A percentile compares a stretch with the other conserved stretches of the same genome.
phyloP scores from a whole-genome alignment of 345 rosid species.

The thale cress (Arabidopsis thaliana) region DNA sequence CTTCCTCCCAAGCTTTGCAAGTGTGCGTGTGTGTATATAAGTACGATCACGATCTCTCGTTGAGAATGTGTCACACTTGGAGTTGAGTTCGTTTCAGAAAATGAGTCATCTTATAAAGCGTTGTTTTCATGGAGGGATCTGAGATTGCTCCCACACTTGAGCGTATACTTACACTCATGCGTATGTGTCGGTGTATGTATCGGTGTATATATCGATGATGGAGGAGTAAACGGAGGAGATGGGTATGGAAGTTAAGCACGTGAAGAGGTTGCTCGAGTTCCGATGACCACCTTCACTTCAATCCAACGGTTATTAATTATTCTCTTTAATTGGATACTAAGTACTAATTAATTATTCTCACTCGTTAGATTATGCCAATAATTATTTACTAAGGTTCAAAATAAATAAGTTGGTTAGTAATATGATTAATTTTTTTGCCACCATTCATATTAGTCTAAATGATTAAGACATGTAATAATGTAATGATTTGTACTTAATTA shows the following conservation, averaged over 20 bases:
- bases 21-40: not conserved
- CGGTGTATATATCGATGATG: conserved; percentile 34
- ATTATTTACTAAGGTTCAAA: no score
- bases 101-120: conserved; percentile 20
- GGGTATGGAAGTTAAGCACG: conserved; percentile 43
- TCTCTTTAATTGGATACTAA: not conserved
- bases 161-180: conserved; percentile 6
- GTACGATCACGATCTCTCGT: conserved; percentile 20
- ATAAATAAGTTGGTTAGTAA: no score
- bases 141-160: conserved; percentile 13
- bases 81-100: not conserved
- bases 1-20: conserved; percentile 3
- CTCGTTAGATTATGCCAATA: conserved; percentile 10
- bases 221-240: conserved; percentile 44
- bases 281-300: conserved; percentile 18
- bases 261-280: conserved; percentile 36
- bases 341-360: not conserved
- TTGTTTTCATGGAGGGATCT: conserved; percentile 40
- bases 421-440: no score
- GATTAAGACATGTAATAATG: no score
- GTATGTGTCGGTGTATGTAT: conserved; percentile 8
- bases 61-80: conserved; percentile 5
- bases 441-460: no score
- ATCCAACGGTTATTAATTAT: conserved; percentile 35
- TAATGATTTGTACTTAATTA: no score